Evolutionary conservation across 192 early-diverging fungal species (phyloP).

Genomic region (Coemansia sp.): DNA sequence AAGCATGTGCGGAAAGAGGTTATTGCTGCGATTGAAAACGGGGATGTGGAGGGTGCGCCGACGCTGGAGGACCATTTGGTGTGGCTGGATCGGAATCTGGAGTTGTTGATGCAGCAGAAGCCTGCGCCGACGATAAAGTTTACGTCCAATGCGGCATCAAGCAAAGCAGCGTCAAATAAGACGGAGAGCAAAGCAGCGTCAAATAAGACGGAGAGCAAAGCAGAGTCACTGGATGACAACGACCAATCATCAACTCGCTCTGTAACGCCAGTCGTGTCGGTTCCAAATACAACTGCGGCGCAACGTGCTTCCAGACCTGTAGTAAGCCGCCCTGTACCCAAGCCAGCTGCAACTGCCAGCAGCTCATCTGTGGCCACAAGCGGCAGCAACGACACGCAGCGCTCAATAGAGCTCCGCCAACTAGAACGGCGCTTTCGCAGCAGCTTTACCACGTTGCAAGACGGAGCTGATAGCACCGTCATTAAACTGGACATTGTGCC

Average conservation of each 20-base stretch:
- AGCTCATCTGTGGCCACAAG: background rate
- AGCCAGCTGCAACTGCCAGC: background rate
- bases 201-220: background rate
- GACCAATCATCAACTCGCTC: background rate
- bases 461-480: slow-evolving; percentile 8
- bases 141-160: slow-evolving; percentile 20
- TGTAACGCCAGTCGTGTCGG: slow-evolving; percentile 1
- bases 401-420: slow-evolving; percentile 33
- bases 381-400: background rate
- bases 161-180: background rate
- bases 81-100: slow-evolving; percentile 67
- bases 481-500: slow-evolving; percentile 32
- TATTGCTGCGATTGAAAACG: slow-evolving; percentile 20
- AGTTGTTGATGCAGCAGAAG: slow-evolving; percentile 58
- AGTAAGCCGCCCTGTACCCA: slow-evolving; percentile 23
- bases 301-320: slow-evolving; percentile 23
- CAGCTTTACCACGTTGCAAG: slow-evolving; percentile 18
- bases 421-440: slow-evolving; percentile 49
- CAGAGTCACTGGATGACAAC: background rate
- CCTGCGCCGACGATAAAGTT: slow-evolving; percentile 62
- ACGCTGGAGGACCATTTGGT: slow-evolving; percentile 32
- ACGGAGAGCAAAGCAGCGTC: background rate
- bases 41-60: slow-evolving; percentile 14
- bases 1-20: slow-evolving; percentile 32
- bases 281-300: background rate